phyloP scores from a whole-genome alignment of 306 rosid genomes.

The Citrullus amarus region DNA sequence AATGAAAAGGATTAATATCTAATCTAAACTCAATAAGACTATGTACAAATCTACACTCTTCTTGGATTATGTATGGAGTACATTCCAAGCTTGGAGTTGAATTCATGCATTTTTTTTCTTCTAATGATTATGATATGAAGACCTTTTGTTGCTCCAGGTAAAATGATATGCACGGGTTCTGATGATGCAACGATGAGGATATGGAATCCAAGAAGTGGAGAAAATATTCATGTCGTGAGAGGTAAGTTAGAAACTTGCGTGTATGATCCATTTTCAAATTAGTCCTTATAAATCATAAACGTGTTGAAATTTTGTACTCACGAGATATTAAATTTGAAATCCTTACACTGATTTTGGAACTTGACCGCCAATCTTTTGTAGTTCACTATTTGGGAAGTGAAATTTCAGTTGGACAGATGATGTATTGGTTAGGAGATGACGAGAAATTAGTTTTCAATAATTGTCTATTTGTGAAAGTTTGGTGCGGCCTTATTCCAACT shows the following conservation, averaged over 20 bases:
- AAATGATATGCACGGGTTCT: constrained; percentile 80
- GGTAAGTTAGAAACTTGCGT: constrained; percentile 35
- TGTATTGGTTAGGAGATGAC: background rate
- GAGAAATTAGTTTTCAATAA: background rate
- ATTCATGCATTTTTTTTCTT: background rate
- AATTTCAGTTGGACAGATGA: background rate
- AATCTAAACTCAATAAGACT: background rate
- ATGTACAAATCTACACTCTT: background rate
- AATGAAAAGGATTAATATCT: background rate
- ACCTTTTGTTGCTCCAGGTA: constrained; percentile 39
- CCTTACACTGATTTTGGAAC: background rate
- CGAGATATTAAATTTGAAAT: background rate
- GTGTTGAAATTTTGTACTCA: background rate
- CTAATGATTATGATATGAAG: background rate
- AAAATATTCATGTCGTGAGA: constrained; percentile 61
- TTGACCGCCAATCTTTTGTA: background rate
- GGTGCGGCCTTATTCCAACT: background rate
- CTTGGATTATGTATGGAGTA: background rate
- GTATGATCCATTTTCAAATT: background rate
- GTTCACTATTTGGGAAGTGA: background rate
- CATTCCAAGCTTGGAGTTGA: background rate
- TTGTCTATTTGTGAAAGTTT: background rate
- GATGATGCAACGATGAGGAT: constrained; percentile 78
- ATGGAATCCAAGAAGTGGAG: constrained; percentile 81
- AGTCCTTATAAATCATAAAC: background rate